phyloP scores from a whole-genome alignment of 106 monocot species.

The Dendrobium huoshanense region DNA sequence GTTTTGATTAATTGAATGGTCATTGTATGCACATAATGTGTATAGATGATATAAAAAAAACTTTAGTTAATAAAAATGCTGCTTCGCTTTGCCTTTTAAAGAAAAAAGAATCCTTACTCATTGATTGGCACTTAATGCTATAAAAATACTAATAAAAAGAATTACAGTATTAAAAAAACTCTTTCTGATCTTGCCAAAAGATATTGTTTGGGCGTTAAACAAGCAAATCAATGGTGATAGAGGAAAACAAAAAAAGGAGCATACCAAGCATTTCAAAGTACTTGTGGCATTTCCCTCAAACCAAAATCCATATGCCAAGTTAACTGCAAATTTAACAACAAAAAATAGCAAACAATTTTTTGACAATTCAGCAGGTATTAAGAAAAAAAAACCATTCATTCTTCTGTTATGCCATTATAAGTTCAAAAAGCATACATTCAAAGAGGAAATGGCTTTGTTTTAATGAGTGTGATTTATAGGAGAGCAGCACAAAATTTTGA shows the following conservation, averaged over 20 bases:
- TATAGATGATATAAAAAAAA: too few species aligned
- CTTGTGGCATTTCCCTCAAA: conserved; percentile 49
- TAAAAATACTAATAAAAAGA: too few species aligned
- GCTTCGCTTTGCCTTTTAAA: too few species aligned
- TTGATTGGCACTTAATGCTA: too few species aligned
- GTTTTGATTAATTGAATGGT: too few species aligned
- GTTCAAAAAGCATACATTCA: neutral
- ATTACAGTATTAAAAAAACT: neutral
- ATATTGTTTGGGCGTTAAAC: neutral
- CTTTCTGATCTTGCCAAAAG: neutral
- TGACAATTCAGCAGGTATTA: neutral
- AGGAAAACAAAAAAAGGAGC: neutral
- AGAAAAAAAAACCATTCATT: neutral
- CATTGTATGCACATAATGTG: too few species aligned
- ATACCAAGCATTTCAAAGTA: conserved; percentile 81
- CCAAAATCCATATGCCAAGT: conserved; percentile 88
- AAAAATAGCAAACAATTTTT: neutral
- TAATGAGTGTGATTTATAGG: neutral
- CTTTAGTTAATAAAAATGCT: too few species aligned
- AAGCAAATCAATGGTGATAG: neutral
- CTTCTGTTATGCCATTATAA: neutral
- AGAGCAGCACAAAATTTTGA: neutral
- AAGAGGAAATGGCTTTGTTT: neutral
- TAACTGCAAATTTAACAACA: conserved; percentile 47
- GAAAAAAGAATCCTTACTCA: too few species aligned